phyloP scores from a whole-genome alignment of 1,284 basidiomycete genomes.

The Takashimella tepidaria region DNA sequence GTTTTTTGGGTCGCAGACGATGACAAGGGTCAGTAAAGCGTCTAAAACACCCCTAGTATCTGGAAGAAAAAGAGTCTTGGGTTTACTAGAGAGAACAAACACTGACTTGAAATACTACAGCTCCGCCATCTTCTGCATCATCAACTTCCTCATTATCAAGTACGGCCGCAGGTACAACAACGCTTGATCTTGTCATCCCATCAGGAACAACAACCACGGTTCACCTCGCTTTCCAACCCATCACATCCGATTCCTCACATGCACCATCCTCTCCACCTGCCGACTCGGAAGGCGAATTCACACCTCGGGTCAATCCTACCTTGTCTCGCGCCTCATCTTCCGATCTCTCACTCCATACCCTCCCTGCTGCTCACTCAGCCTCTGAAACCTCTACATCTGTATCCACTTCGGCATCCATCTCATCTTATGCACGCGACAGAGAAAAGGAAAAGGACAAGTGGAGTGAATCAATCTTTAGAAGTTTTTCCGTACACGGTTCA shows the following conservation, averaged over 20 bases:
- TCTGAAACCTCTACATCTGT: constrained; percentile 1
- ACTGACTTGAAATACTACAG: constrained; percentile 3
- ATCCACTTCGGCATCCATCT: not conserved
- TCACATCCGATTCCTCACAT: constrained; percentile 13
- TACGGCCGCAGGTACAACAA: constrained; percentile 18
- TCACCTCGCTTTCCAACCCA: constrained; percentile 35
- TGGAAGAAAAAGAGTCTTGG: not conserved
- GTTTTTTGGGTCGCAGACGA: constrained; percentile 38
- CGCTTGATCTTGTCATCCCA: constrained; percentile 22
- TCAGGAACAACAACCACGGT: constrained; percentile 19
- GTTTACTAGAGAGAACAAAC: not conserved
- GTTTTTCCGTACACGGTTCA: constrained; percentile 41
- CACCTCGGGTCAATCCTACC: constrained; percentile 30
- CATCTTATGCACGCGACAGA: not conserved
- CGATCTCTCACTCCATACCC: constrained; percentile 5
- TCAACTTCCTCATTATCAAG: constrained; percentile 24
- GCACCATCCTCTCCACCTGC: constrained; percentile 11
- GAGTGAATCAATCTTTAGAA: not conserved
- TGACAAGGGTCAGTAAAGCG: constrained; percentile 29
- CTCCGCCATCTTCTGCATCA: constrained; percentile 26
- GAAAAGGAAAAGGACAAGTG: not conserved
- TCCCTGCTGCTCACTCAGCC: constrained; percentile 7
- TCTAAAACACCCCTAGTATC: not conserved
- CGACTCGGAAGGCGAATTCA: constrained; percentile 30
- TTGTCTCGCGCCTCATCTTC: constrained; percentile 3